These are phyloP conservation scores for Blastobotrys aristatus DNA, from an alignment of 1,139 yeast genomes.

Conservation along the genomic window DNA sequence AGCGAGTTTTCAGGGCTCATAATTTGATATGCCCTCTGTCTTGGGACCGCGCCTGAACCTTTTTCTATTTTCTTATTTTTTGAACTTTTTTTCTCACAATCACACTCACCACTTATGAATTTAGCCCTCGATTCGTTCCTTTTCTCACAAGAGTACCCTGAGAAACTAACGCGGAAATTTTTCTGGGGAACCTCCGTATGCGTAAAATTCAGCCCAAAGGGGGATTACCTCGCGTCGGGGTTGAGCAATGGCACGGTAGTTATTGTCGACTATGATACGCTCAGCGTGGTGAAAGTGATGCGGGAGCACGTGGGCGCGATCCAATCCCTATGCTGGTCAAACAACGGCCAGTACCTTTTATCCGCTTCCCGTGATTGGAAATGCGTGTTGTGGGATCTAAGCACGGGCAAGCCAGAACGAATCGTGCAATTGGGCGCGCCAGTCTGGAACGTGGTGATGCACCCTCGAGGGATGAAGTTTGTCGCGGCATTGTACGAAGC, in stretches of 20 bases:
- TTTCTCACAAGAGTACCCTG: constrained; percentile 90
- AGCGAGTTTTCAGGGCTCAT: too few relatives aligned
- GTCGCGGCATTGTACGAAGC: constrained; percentile 44
- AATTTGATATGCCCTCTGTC: too few relatives aligned
- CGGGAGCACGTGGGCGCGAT: constrained; percentile 69
- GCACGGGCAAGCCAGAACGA: constrained; percentile 41
- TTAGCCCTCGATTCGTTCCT: constrained; percentile 90
- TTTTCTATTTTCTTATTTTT: background rate
- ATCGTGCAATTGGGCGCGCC: constrained; percentile 60
- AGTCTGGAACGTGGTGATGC: constrained; percentile 62
- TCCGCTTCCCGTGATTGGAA: constrained; percentile 85
- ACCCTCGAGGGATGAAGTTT: constrained; percentile 47
- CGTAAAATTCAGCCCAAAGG: constrained; percentile 65
- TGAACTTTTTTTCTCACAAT: background rate
- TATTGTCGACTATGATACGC: constrained; percentile 70
- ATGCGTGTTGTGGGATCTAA: constrained; percentile 75
- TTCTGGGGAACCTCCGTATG: constrained; percentile 63
- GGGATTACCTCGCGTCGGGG: constrained; percentile 89
- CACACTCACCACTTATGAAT: constrained; percentile 49
- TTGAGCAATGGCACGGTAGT: constrained; percentile 72
- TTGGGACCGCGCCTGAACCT: too few relatives aligned
- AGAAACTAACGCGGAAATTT: constrained; percentile 48
- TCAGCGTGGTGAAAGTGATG: constrained; percentile 50
- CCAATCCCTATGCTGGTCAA: constrained; percentile 73
- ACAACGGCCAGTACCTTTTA: constrained; percentile 63